Evolutionary conservation across 352 stramenopile genomes (phyloP), one percentile per base, ranked within the genome.

Genomic region (Phytophthora boehmeriae): DNA sequence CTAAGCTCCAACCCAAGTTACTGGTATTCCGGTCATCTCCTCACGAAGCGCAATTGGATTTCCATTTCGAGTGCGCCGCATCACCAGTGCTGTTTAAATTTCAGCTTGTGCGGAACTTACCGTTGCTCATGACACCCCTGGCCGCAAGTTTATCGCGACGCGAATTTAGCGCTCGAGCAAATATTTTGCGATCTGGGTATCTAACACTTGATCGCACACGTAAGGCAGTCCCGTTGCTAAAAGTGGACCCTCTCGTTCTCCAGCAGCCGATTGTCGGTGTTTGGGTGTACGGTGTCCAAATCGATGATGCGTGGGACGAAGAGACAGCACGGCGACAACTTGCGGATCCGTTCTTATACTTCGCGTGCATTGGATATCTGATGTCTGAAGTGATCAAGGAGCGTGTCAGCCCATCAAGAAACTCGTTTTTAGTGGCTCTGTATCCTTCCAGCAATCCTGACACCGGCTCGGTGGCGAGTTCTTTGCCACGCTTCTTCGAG

Each of bases 61-160:
- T 83, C 16, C 79, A 74, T 45, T 54, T 74, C 32, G 77, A 82
- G 66, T 89, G 66, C 59, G 62, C 25, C 2, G 51, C 59, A 22
- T 75, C 65, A 17, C 56, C 66, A 10, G 57, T 86, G 16, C 43
- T 70, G n/a, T 76, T 92, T 14, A 66, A 80, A 34, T 83, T 90
- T 27, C 66, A 59, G 6, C 68, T 91, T 6, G 80, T 93, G 35
- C 79, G 82, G 2, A 92, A 79, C 39, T 67, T 93, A 9, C 84
- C 84, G n/a, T 32, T 90, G 27, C 70, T 92, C 10, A 90, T 92
- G 82, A 93, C 84, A 1, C 82, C 84, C 13, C 75, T 93, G 4
- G 82, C 82, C 6, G 70, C 59, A 19, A 88, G 73, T 54, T 55
- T 93, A n/a, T 60, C 78, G 34, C 78, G 73, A 5, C 75, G 74